These are phyloP conservation scores for Wickerhamiella domercqiae DNA, from an alignment of 805 yeast species.

Conservation along the genomic window DNA sequence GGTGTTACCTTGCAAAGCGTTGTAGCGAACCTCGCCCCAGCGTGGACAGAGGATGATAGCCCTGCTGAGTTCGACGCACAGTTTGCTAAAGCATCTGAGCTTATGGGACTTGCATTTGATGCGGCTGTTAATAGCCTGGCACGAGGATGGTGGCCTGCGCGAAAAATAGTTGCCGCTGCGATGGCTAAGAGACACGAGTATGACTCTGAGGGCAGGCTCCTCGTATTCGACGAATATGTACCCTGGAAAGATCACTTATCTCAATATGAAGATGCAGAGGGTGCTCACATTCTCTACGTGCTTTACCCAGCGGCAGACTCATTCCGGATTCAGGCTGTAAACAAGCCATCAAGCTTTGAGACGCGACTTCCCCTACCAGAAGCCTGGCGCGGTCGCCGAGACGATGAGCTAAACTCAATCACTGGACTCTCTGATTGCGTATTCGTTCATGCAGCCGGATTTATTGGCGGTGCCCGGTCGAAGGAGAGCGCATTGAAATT, in stretches of 20 bases:
- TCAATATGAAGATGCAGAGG: slow-evolving; percentile 38
- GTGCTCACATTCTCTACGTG: slow-evolving; percentile 52
- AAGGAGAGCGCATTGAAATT: slow-evolving; percentile 61
- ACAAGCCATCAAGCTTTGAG: slow-evolving; percentile 67
- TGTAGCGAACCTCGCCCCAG: slow-evolving; percentile 68
- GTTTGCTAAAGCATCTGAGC: slow-evolving; percentile 53
- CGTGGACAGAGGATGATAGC: slow-evolving; percentile 58
- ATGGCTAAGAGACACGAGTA: slow-evolving; percentile 40
- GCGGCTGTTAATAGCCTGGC: slow-evolving; percentile 57
- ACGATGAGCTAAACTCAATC: slow-evolving; percentile 54
- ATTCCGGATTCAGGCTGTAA: slow-evolving; percentile 87
- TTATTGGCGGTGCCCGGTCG: slow-evolving; percentile 86
- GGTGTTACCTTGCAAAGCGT: slow-evolving; percentile 65
- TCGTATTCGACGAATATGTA: slow-evolving; percentile 59
- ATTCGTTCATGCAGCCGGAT: slow-evolving; percentile 88
- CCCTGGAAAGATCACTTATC: slow-evolving; percentile 95
- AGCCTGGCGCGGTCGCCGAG: slow-evolving; percentile 90
- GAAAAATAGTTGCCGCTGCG: slow-evolving; percentile 57
- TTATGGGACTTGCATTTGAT: slow-evolving; percentile 73
- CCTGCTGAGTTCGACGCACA: slow-evolving; percentile 47
- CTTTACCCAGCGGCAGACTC: slow-evolving; percentile 57
- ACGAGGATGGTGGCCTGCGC: slow-evolving; percentile 83
- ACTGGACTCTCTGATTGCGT: slow-evolving; percentile 80
- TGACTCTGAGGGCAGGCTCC: slow-evolving; percentile 56
- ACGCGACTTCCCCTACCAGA: slow-evolving; percentile 82